Evolutionary conservation across 192 early-diverging fungal genomes (phyloP).

Genomic region (Dissophora globulifera): DNA sequence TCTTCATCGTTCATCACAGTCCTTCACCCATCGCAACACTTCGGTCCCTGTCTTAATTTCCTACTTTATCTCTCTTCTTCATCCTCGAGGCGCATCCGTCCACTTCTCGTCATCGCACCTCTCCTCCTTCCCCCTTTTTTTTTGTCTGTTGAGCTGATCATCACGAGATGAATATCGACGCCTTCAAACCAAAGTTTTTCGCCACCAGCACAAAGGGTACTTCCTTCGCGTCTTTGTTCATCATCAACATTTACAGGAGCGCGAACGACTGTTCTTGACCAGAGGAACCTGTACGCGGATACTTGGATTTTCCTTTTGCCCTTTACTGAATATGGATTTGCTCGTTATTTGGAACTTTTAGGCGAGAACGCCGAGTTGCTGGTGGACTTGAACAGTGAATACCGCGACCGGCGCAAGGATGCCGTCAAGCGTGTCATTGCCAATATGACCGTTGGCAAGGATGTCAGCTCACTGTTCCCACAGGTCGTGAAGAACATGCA

Average conservation of each 20-base stretch:
- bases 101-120: background rate
- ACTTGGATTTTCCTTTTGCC: background rate
- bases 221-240: background rate
- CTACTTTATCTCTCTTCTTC: too few relatives aligned
- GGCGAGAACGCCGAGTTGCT: constrained; percentile 99
- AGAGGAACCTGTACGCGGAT: background rate
- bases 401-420: constrained; percentile 95
- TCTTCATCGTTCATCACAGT: too few relatives aligned
- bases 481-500: constrained; percentile 99
- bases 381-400: constrained; percentile 97
- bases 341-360: constrained; percentile 44
- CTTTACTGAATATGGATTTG: too few relatives aligned
- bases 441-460: constrained; percentile 99
- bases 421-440: constrained; percentile 99
- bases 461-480: constrained; percentile 93
- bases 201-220: constrained; percentile 80
- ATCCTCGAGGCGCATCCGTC: too few relatives aligned
- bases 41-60: too few relatives aligned
- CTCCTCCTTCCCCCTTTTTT: background rate
- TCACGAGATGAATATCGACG: constrained; percentile 36
- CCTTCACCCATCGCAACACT: too few relatives aligned
- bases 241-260: background rate
- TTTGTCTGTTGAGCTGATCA: too few relatives aligned
- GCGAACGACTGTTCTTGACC: too few relatives aligned
- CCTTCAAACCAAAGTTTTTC: constrained; percentile 74